These are phyloP conservation scores for Ceratocystis ficicola DNA, from an alignment of 2,329 filamentous ascomycete genomes.

Conservation along the genomic window DNA sequence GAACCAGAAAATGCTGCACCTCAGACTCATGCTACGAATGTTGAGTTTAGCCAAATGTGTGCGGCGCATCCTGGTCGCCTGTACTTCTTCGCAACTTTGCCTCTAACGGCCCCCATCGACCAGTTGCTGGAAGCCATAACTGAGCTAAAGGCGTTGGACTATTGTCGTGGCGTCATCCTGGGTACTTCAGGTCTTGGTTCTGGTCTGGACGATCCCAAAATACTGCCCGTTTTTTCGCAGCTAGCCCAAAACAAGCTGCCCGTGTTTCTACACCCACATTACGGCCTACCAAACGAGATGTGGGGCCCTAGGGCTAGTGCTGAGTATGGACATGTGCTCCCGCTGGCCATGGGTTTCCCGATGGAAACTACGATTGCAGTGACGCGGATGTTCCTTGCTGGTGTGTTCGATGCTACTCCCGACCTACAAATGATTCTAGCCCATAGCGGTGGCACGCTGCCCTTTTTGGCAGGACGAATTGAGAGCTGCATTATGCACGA, in stretches of 20 bases:
- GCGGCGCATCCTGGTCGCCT: constrained; percentile 51
- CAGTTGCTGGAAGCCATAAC: constrained; percentile 54
- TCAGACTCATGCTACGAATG: constrained; percentile 48
- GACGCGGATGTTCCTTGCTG: constrained; percentile 72
- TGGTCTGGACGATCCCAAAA: constrained; percentile 63
- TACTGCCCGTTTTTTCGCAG: constrained; percentile 61
- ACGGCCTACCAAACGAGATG: constrained; percentile 68
- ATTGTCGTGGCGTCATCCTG: constrained; percentile 76
- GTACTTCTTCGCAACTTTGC: constrained; percentile 73
- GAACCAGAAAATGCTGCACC: constrained; percentile 45
- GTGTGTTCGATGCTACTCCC: constrained; percentile 67
- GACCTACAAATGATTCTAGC: constrained; percentile 64
- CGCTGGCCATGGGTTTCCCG: constrained; percentile 75
- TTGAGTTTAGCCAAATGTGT: constrained; percentile 66
- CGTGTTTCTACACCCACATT: constrained; percentile 84
- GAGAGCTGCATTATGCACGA: constrained; percentile 82
- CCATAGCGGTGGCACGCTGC: constrained; percentile 78
- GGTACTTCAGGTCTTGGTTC: constrained; percentile 70
- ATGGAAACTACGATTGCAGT: constrained; percentile 89
- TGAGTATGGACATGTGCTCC: constrained; percentile 78
- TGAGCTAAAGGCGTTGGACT: constrained; percentile 47
- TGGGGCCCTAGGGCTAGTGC: constrained; percentile 57
- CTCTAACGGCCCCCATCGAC: constrained; percentile 54
- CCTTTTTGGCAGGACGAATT: constrained; percentile 76
- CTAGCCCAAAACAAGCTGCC: constrained; percentile 53